phyloP scores from a whole-genome alignment of 352 stramenopile species.

The Phytophthora cryptogea region DNA sequence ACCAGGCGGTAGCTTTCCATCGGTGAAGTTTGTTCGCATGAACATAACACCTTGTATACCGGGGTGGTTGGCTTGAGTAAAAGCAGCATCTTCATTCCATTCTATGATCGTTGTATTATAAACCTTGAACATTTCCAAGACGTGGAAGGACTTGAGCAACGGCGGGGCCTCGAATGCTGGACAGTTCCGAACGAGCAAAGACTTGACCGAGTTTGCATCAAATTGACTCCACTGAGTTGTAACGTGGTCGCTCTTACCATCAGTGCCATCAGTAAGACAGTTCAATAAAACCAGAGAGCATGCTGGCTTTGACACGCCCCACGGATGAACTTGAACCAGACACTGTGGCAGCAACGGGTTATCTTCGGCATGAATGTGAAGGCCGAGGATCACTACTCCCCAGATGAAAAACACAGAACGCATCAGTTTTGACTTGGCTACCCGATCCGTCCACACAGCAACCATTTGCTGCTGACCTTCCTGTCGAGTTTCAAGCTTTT shows the following conservation, averaged over 20 bases:
- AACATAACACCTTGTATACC: slow-evolving; percentile 19
- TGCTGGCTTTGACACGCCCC: slow-evolving; percentile 26
- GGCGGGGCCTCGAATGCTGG: slow-evolving; percentile 25
- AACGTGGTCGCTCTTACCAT: slow-evolving; percentile 16
- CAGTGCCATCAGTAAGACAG: slow-evolving; percentile 19
- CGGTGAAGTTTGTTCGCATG: slow-evolving; percentile 27
- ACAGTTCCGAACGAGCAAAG: slow-evolving; percentile 28
- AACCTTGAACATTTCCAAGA: slow-evolving; percentile 26
- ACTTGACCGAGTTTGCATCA: slow-evolving; percentile 18
- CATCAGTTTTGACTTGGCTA: slow-evolving; percentile 18
- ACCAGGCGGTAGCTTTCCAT: slow-evolving; percentile 29
- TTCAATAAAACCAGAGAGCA: slow-evolving; percentile 36
- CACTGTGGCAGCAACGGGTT: slow-evolving; percentile 34
- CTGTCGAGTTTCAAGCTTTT: background rate
- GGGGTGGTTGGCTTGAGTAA: slow-evolving; percentile 18
- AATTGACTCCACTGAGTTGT: slow-evolving; percentile 19
- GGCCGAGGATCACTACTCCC: slow-evolving; percentile 26
- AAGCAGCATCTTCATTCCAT: slow-evolving; percentile 26
- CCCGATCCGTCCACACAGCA: slow-evolving; percentile 13
- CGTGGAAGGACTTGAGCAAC: slow-evolving; percentile 14
- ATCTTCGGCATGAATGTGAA: slow-evolving; percentile 27
- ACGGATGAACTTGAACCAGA: slow-evolving; percentile 33
- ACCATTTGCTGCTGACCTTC: background rate
- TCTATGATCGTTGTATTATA: slow-evolving; percentile 39
- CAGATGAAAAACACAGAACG: slow-evolving; percentile 32